These are phyloP conservation scores for Dothistroma septosporum DNA, from an alignment of 2,329 filamentous ascomycete genomes.

Conservation along the genomic window DNA sequence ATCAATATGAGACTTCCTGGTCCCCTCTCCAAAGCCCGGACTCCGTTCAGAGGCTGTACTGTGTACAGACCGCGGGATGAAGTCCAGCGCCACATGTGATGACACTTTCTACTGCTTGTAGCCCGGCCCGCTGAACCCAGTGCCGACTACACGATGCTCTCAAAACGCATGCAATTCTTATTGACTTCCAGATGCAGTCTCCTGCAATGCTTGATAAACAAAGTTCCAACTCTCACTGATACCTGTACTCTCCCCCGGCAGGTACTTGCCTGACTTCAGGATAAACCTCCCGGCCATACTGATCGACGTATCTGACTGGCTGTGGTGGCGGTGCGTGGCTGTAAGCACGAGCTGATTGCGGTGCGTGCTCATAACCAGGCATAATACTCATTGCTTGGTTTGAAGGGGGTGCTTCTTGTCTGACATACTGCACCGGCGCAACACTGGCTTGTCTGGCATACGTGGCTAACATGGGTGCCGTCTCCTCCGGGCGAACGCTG, in stretches of 20 bases:
- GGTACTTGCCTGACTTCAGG: slow-evolving; percentile 26
- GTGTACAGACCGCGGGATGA: not conserved
- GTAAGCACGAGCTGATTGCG: slow-evolving; percentile 11
- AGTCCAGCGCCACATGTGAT: not conserved
- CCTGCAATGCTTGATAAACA: slow-evolving; percentile 6
- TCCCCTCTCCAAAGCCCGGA: not conserved
- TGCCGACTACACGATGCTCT: slow-evolving; percentile 6
- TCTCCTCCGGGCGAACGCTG: slow-evolving; percentile 50
- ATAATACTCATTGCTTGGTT: slow-evolving; percentile 40
- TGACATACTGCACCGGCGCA: slow-evolving; percentile 39
- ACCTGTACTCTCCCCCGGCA: slow-evolving; percentile 25
- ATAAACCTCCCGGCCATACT: slow-evolving; percentile 34
- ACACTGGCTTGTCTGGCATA: slow-evolving; percentile 36
- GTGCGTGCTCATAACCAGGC: slow-evolving; percentile 29
- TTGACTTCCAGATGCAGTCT: not conserved
- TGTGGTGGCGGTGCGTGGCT: slow-evolving; percentile 20
- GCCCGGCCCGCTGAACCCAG: not conserved
- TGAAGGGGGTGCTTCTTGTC: slow-evolving; percentile 23
- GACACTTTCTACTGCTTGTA: not conserved
- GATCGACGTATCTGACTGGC: slow-evolving; percentile 40
- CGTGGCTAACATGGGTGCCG: slow-evolving; percentile 34
- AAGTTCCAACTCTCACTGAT: slow-evolving; percentile 19
- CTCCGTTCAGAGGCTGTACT: not conserved
- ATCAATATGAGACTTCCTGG: not conserved
- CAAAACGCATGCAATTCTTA: slow-evolving; percentile 1